Evolutionary conservation across 306 rosid species (phyloP).

Genomic region (Trifolium fragiferum): DNA sequence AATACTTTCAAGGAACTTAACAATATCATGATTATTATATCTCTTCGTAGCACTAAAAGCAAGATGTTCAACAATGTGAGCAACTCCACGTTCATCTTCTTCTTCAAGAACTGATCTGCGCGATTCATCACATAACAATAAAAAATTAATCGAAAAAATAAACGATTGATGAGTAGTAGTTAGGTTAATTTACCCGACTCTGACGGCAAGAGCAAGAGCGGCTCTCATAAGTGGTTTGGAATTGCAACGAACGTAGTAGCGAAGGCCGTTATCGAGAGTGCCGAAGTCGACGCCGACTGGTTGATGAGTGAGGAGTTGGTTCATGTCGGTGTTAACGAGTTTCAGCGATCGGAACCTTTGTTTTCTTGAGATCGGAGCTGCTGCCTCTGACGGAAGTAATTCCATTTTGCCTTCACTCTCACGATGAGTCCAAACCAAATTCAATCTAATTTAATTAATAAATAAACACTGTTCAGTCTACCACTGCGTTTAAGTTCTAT

Average conservation of each 20-base stretch:
- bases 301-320: constrained; percentile 56
- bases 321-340: constrained; percentile 69
- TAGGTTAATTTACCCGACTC: constrained; percentile 64
- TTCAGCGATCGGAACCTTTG: constrained; percentile 89
- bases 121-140: no score
- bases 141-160: no score
- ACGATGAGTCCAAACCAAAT: constrained; percentile 4
- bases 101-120: constrained; percentile 96
- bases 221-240: constrained; percentile 95
- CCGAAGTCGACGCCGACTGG: constrained; percentile 80
- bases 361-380: constrained; percentile 72
- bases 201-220: constrained; percentile 92
- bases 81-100: constrained; percentile 96
- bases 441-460: no score
- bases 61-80: constrained; percentile 96
- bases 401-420: constrained; percentile 52
- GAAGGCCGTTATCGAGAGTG: constrained; percentile 80
- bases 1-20: constrained; percentile 87
- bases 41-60: constrained; percentile 89
- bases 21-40: constrained; percentile 85
- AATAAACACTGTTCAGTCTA: no score
- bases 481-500: not conserved
- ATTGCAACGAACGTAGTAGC: constrained; percentile 87
- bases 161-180: not conserved
- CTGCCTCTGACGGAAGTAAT: constrained; percentile 68